These are phyloP conservation scores for Dioscorea cayenensis DNA, from an alignment of 116 monocot genomes.

Conservation along the genomic window DNA sequence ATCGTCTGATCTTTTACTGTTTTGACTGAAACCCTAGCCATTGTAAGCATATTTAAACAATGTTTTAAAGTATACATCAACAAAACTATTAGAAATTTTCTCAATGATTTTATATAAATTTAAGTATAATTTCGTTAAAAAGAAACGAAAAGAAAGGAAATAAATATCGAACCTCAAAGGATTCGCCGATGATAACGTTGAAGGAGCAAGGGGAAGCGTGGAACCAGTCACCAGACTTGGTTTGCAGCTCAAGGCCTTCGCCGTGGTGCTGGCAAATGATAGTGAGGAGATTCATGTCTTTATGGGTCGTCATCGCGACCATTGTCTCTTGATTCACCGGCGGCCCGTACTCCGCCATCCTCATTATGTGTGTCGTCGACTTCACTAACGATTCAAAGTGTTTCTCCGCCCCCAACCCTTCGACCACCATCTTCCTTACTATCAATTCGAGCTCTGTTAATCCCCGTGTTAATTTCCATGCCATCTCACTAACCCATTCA, in stretches of 20 bases:
- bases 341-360: background rate
- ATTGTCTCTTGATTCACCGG: background rate
- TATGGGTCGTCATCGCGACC: background rate
- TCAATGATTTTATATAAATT: too few relatives aligned
- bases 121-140: too few relatives aligned
- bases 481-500: background rate
- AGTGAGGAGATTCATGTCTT: background rate
- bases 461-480: background rate
- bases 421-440: background rate
- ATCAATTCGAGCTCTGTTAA: background rate
- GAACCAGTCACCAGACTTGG: background rate
- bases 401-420: background rate
- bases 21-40: too few relatives aligned
- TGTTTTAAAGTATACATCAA: too few relatives aligned
- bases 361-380: background rate
- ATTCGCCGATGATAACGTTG: background rate
- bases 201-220: background rate
- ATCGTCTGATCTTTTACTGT: too few relatives aligned
- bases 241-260: background rate
- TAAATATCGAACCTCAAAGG: background rate
- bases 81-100: too few relatives aligned
- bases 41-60: too few relatives aligned
- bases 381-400: background rate
- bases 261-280: background rate
- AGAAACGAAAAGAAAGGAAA: too few relatives aligned